Base-by-base conservation (phyloP, 1,284 basidiomycete species). In the Marasmius tenuissimus region DNA sequence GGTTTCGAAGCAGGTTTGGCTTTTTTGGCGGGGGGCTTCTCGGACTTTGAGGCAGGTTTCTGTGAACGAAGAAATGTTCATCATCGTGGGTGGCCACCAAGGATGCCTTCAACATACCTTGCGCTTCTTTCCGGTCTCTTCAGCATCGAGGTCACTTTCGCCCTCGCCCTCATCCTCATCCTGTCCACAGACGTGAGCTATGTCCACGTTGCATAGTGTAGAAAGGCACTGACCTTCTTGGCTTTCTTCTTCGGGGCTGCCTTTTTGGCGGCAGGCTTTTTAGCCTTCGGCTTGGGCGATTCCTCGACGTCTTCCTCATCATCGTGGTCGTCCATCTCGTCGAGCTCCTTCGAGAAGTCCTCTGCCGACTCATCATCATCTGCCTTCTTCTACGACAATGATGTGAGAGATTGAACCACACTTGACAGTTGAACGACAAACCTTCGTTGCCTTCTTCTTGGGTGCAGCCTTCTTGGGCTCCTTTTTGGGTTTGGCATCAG, bases 81-180 rank as follows among this genome's bases (percentile, higher is more conserved):
- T 49, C 27, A 20, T 35, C n/a, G 6, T 12, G 33, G 35, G 42
- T 49, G 33, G 22, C 53, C 42, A 12, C 53, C 42, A 11, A 35
- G 14, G 45, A 60, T 48, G 12, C 18, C 53, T 55, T 20, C n/a
- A 22, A 59, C 59, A 37, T 69, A 79, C 80, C 75, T 82, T 82
- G 64, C 79, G 78, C 65, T 82, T 83, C 72, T 79, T 81, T 61
- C 71, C 72, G 52, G 62, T 67, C 37, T 72, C 73, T 33, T 76
- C 78, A 7, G 66, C 68, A 27, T 67, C 64, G 35, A 64, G 66
- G 16, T 66, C 69, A 38, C 58, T 72, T 3, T 64, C 67, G 27
- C 70, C 71, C 16, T 71, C 73, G n/a, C 72, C 70, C 64, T 72
- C 68, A 18, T 65, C 68, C 18, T 66, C 64, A 22, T 42, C 50